Evolutionary conservation across 1,284 basidiomycete genomes (phyloP).

Genomic region (Ganoderma sinense): DNA sequence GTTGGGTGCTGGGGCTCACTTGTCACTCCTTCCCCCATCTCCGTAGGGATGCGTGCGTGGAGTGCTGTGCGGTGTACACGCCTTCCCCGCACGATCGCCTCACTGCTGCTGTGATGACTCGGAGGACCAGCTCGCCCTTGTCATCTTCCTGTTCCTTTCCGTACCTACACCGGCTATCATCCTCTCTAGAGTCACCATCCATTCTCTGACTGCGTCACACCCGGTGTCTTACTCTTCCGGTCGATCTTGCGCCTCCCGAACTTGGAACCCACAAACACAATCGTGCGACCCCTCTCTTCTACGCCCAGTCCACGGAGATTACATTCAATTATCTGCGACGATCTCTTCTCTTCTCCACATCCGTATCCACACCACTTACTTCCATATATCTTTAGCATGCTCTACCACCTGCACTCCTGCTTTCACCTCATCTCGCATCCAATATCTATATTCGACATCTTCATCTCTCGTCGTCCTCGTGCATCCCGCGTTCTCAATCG

Average conservation of each 20-base stretch:
- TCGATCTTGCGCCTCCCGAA: not conserved
- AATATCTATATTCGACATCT: not conserved
- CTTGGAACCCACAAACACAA: not conserved
- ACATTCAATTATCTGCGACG: not conserved
- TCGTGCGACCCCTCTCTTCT: not conserved
- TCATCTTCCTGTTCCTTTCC: not conserved
- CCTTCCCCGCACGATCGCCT: not conserved
- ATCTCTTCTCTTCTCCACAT: not conserved
- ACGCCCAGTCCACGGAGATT: not conserved
- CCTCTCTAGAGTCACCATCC: not conserved
- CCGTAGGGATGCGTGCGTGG: not conserved
- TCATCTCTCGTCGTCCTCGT: not conserved
- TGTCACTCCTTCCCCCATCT: not conserved
- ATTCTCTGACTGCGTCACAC: not conserved
- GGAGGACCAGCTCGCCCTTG: not conserved
- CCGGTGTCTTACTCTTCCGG: not conserved
- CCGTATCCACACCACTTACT: not conserved
- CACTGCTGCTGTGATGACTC: not conserved
- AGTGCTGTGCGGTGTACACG: not conserved
- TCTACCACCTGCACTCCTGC: not conserved
- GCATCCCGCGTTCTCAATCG: not conserved
- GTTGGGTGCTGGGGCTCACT: not conserved
- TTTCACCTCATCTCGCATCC: constrained; percentile 8
- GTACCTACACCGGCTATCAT: constrained; percentile 4
- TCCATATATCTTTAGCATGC: constrained; percentile 2